Base-by-base conservation (phyloP, 495 filamentous ascomycete species). In the Trichocladium uniseriatum region DNA sequence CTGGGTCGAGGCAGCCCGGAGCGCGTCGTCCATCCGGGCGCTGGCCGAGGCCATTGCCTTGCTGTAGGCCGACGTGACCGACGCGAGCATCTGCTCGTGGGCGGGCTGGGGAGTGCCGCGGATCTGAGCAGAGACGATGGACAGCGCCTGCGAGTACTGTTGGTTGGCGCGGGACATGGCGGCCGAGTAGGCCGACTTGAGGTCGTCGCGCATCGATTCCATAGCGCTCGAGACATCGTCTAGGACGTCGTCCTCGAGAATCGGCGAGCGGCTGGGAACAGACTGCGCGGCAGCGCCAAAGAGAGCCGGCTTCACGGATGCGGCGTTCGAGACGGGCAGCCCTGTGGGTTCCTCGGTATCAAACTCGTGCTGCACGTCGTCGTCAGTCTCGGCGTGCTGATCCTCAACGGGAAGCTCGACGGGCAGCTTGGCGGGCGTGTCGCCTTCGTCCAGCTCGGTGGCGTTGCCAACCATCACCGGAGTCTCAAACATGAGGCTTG, bases 61-160 rank as follows among this genome's bases (percentile, higher is more conserved):
- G 24, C 82, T 83, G 61, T 87, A 89, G 7, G 77, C 84, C 9
- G 69, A 72, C 20, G 85, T 81, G 31, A 86, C 75, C 0, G 83
- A 84, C 18, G 80, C 73, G 2, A 86, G 67, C 67, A 87, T 72
- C 45, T 81, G 64, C 36, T 72, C 63, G 49, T 87, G 79, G 13
- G 79, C 76, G 34, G 82, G 79, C 43, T 74, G 65, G 16, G 79
- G 79, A 16, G 77, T 77, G 22, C 83, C 82, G n/a, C 77, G 74
- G 39, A 89, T 71, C 56, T 86, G 77, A 10, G 70, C 76, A 2
- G 81, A 82, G 2, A 82, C 68, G n/a, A 75, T 71, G 5, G 78
- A 79, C 54, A 81, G 78, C 3, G 84, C 86, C 16, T 79, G 76
- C 0, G 73, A 74, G 56, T 86, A 89, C 20, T 81, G 77, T 28